A percentile compares a stretch with the other conserved stretches of the same genome.
Evolutionary conservation across 495 filamentous ascomycete species (phyloP).

Genomic region (Paragyromitra xinjiangensis): DNA sequence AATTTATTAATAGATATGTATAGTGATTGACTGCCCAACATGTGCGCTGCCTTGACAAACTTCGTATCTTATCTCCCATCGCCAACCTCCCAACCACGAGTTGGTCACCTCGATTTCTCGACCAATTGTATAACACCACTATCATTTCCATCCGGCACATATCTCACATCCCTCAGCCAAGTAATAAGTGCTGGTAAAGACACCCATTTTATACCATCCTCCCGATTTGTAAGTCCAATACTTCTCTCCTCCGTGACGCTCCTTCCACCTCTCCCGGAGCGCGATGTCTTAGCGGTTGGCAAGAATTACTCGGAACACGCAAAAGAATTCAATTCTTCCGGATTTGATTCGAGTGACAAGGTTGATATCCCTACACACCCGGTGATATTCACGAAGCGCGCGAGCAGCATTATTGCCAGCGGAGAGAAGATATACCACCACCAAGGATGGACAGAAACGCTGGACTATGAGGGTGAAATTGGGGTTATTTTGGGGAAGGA

Average conservation of each 20-base stretch:
- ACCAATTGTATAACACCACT: constrained; percentile 62
- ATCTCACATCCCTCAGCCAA: constrained; percentile 63
- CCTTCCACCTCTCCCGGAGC: constrained; percentile 62
- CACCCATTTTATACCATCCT: constrained; percentile 57
- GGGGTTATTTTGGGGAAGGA: constrained; percentile 66
- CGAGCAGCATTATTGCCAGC: constrained; percentile 65
- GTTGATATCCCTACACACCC: constrained; percentile 62
- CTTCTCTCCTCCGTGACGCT: constrained; percentile 60
- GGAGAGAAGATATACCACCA: constrained; percentile 63
- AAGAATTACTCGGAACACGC: constrained; percentile 68
- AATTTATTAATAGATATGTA: neutral
- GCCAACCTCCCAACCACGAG: constrained; percentile 53
- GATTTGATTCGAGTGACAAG: constrained; percentile 65
- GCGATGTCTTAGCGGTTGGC: constrained; percentile 66
- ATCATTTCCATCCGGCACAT: constrained; percentile 63
- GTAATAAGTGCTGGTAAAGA: constrained; percentile 61
- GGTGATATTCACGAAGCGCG: constrained; percentile 67
- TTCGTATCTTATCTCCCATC: constrained; percentile 59
- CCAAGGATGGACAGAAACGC: constrained; percentile 62
- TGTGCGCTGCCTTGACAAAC: constrained; percentile 54
- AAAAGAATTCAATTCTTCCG: constrained; percentile 64
- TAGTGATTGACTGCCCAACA: neutral
- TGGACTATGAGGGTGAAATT: constrained; percentile 69
- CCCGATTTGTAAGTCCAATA: constrained; percentile 56
- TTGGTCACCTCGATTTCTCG: constrained; percentile 63